Evolutionary conservation across 441 rosid genomes (phyloP).

Genomic region (Sinapis alba): DNA sequence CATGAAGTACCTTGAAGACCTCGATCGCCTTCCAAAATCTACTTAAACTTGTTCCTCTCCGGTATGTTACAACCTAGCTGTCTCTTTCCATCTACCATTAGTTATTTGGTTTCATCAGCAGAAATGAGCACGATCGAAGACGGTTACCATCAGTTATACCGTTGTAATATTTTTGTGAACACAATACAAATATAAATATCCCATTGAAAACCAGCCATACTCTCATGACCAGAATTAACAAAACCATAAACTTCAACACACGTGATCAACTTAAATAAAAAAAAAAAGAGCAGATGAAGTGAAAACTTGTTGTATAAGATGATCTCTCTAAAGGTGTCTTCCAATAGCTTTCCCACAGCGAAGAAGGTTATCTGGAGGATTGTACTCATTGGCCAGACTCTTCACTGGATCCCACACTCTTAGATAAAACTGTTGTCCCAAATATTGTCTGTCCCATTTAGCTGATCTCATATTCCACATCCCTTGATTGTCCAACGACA

Average conservation of each 20-base stretch:
- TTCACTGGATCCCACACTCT: constrained; percentile 65
- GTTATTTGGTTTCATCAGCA: no score
- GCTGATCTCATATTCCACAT: constrained; percentile 97
- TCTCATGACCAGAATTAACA: constrained; percentile 27
- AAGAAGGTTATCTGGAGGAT: constrained; percentile 69
- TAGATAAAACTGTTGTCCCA: constrained; percentile 87
- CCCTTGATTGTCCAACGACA: constrained; percentile 89
- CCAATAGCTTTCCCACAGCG: constrained; percentile 84
- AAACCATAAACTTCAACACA: constrained; percentile 1
- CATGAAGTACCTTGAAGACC: constrained; percentile 26
- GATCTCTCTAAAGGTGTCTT: constrained; percentile 44
- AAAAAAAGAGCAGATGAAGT: background rate
- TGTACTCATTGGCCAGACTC: constrained; percentile 73
- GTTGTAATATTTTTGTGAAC: no score
- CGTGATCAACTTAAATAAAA: background rate
- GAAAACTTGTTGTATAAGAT: background rate
- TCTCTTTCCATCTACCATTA: no score
- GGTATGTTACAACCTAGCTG: no score
- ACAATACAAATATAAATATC: background rate
- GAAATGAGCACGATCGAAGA: no score
- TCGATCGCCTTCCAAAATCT: constrained; percentile 30
- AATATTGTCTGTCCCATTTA: constrained; percentile 76
- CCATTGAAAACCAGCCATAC: constrained; percentile 18
- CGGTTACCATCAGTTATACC: no score
- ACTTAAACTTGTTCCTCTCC: constrained; percentile 16